Percentiles rank a stretch among this genome's conserved stretches.
phyloP scores from a whole-genome alignment of 805 yeast genomes.

The Nakazawaea populi region DNA sequence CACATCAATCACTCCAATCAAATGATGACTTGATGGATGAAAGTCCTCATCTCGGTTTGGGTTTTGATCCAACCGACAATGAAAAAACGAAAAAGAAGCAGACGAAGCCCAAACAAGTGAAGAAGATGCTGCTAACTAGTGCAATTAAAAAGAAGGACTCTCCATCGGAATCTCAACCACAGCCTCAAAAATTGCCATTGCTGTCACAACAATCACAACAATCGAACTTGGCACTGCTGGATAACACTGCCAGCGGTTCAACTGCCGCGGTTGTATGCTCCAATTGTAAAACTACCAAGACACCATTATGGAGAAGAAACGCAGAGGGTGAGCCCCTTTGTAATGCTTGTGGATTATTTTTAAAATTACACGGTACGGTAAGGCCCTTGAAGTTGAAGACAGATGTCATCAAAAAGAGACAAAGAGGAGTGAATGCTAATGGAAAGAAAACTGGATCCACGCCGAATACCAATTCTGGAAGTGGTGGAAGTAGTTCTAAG shows the following conservation, averaged over 20 bases:
- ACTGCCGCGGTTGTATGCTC: constrained; percentile 48
- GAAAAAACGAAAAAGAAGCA: neutral
- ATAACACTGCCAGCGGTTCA: neutral
- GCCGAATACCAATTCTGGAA: constrained; percentile 1
- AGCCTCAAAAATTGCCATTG: neutral
- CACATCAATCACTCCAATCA: neutral
- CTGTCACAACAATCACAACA: neutral
- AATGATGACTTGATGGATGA: constrained; percentile 7
- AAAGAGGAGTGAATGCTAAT: constrained; percentile 42
- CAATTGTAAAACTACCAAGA: constrained; percentile 86
- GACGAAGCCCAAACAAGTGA: neutral
- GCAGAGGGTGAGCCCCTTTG: constrained; percentile 91
- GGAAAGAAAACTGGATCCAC: constrained; percentile 10
- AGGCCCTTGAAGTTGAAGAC: constrained; percentile 88
- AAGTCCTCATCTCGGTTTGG: neutral
- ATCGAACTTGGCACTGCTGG: neutral
- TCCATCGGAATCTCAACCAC: neutral
- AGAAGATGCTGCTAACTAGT: neutral
- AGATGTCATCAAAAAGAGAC: constrained; percentile 89
- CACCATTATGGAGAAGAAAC: constrained; percentile 93
- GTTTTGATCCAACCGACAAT: neutral
- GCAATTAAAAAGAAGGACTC: neutral
- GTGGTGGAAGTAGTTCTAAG: neutral
- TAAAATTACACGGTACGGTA: constrained; percentile 91
- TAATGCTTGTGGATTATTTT: constrained; percentile 92